phyloP scores from a whole-genome alignment of 2,329 filamentous ascomycete species.

The Xylariaceae sp. region DNA sequence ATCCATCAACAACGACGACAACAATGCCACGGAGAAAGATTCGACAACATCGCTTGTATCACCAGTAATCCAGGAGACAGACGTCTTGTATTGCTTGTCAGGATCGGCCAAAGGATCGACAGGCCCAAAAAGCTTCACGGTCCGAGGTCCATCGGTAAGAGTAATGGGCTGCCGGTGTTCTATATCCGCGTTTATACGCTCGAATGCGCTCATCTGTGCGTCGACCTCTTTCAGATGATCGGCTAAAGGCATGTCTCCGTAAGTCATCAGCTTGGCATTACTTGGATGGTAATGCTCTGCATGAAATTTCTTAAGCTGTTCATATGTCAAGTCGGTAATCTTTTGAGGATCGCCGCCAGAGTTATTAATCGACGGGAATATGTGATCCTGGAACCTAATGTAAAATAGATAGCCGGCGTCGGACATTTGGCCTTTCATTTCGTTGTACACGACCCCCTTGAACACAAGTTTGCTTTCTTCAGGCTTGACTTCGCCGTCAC shows the following conservation, averaged over 20 bases:
- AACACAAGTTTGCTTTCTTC: conserved; percentile 73
- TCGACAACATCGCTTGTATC: conserved; percentile 78
- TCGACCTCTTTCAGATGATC: conserved; percentile 78
- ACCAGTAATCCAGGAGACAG: conserved; percentile 85
- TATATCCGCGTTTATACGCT: conserved; percentile 61
- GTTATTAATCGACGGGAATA: conserved; percentile 92
- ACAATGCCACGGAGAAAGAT: conserved; percentile 76
- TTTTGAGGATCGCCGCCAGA: conserved; percentile 94
- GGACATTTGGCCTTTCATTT: conserved; percentile 99
- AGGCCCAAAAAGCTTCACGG: conserved; percentile 71
- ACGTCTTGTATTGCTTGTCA: conserved; percentile 89
- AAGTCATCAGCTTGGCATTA: conserved; percentile 93
- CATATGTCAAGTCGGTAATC: conserved; percentile 91
- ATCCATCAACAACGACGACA: conserved; percentile 81
- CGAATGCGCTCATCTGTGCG: conserved; percentile 66
- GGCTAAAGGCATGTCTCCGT: conserved; percentile 82
- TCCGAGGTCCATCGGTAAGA: conserved; percentile 59
- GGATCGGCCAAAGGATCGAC: conserved; percentile 79
- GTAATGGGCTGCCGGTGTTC: conserved; percentile 72
- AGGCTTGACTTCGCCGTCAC: conserved; percentile 38
- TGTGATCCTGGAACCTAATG: conserved; percentile 88
- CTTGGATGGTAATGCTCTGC: conserved; percentile 93
- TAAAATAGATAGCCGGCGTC: conserved; percentile 96
- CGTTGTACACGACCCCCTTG: conserved; percentile 98
- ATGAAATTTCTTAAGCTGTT: conserved; percentile 83